Percentiles rank a stretch among this genome's conserved stretches.
Evolutionary conservation across 305 asterid species (phyloP).

Genomic region (Euphrasia arctica): DNA sequence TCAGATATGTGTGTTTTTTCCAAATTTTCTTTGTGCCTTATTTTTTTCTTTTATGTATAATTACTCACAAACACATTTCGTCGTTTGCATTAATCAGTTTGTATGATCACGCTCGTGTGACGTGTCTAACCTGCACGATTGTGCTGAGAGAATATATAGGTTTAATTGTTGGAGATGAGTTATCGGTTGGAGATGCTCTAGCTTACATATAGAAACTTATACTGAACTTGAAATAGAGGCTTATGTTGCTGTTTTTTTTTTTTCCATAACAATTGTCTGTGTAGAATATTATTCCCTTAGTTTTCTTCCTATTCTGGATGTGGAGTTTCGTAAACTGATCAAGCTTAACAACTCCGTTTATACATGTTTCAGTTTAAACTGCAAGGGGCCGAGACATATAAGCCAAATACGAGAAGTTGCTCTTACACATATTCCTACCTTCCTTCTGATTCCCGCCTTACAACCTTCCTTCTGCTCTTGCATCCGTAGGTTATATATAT

Average conservation of each 20-base stretch:
- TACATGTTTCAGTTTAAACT: constrained; percentile 8
- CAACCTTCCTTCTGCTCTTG: constrained; percentile 26
- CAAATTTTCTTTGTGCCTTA: no score
- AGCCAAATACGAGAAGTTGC: constrained; percentile 3
- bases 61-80: no score
- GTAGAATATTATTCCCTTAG: background rate
- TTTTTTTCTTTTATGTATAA: no score
- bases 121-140: no score
- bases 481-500: background rate
- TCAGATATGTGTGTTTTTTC: no score
- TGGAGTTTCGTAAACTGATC: background rate
- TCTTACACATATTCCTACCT: constrained; percentile 38
- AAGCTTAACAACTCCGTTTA: background rate
- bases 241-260: background rate
- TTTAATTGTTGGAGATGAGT: no score
- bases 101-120: no score
- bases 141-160: no score
- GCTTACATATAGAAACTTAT: no score
- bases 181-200: no score
- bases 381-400: constrained; percentile 2
- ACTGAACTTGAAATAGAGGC: background rate
- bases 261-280: background rate
- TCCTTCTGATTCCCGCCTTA: constrained; percentile 17
- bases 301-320: background rate
- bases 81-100: no score